Conservation (phyloP, 2,329 filamentous ascomycete species). For the Madurella fahalii region DNA sequence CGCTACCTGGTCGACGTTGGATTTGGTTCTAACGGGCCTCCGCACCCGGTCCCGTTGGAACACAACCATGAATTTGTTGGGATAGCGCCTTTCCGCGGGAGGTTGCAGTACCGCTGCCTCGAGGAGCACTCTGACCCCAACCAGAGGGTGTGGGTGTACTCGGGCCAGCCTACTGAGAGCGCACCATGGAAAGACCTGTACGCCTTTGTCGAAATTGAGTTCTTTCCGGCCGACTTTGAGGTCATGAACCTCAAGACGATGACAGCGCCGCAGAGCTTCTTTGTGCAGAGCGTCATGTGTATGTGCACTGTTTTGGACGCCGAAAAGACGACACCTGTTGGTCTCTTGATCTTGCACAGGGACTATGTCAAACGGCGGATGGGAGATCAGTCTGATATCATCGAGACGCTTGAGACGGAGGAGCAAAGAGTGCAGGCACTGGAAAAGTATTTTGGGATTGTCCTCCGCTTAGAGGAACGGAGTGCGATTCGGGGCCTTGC, state of each 20-base stretch:
- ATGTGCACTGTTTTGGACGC: constrained; percentile 30
- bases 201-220: constrained; percentile 49
- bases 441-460: constrained; percentile 47
- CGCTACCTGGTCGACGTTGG: constrained; percentile 55
- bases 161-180: constrained; percentile 27
- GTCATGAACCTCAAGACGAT: constrained; percentile 42
- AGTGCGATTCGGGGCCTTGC: constrained; percentile 43
- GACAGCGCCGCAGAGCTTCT: constrained; percentile 35
- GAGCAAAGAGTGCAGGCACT: constrained; percentile 46
- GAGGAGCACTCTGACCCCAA: constrained; percentile 31
- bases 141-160: constrained; percentile 40
- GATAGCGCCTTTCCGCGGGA: constrained; percentile 43
- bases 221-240: constrained; percentile 43
- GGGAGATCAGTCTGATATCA: constrained; percentile 36
- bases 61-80: constrained; percentile 30
- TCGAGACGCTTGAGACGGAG: constrained; percentile 44
- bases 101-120: constrained; percentile 37
- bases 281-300: constrained; percentile 36
- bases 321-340: constrained; percentile 24
- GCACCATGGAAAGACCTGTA: constrained; percentile 45
- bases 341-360: constrained; percentile 42
- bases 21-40: constrained; percentile 49
- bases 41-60: constrained; percentile 32
- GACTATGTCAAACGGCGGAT: constrained; percentile 43
- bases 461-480: constrained; percentile 43